Evolutionary conservation across 2,329 filamentous ascomycete genomes (phyloP).

Genomic region (Fusarium falciforme): DNA sequence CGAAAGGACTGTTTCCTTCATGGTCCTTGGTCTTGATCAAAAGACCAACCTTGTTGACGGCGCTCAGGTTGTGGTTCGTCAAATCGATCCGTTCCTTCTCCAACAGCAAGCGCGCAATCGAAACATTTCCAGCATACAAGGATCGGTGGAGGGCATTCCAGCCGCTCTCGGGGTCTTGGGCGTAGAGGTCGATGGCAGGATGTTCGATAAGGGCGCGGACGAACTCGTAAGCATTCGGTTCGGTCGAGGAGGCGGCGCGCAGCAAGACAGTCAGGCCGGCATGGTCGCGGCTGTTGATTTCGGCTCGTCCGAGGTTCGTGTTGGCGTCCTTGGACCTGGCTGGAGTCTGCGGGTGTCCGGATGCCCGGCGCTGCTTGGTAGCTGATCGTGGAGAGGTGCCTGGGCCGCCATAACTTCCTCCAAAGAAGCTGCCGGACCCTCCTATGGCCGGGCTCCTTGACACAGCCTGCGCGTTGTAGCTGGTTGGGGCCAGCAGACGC

Average conservation of each 20-base stretch:
- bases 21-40: conserved; percentile 96
- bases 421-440: conserved; percentile 44
- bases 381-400: conserved; percentile 62
- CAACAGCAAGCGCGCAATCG: conserved; percentile 84
- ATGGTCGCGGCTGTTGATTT: conserved; percentile 87
- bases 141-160: conserved; percentile 96
- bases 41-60: conserved; percentile 73
- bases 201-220: conserved; percentile 84
- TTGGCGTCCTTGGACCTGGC: conserved; percentile 59
- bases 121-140: conserved; percentile 89
- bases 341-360: conserved; percentile 59
- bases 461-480: conserved; percentile 65
- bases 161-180: conserved; percentile 89
- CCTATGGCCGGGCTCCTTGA: conserved; percentile 65
- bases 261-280: conserved; percentile 86
- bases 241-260: conserved; percentile 81
- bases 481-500: conserved; percentile 82
- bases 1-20: conserved; percentile 94
- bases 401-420: conserved; percentile 55
- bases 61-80: conserved; percentile 68
- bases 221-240: conserved; percentile 77
- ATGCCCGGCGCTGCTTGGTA: conserved; percentile 64
- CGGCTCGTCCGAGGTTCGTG: conserved; percentile 63
- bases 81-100: conserved; percentile 78
- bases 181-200: conserved; percentile 85